phyloP scores from a whole-genome alignment of 2,329 filamentous ascomycete genomes.

The Zopfia rhizophila region DNA sequence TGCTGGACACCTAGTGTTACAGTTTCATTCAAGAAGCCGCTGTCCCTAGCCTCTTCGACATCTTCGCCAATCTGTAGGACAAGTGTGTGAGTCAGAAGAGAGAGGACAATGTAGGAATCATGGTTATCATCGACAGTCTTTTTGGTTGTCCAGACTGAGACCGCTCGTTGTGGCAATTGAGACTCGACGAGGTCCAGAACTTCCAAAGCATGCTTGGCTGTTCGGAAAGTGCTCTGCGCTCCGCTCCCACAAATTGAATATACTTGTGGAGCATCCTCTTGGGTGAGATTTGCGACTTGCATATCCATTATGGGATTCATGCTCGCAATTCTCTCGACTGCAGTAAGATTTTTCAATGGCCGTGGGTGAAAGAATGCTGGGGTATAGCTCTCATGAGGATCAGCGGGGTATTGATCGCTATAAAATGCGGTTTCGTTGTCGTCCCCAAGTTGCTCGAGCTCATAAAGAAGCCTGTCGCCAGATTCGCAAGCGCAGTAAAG shows the following conservation, averaged over 20 bases:
- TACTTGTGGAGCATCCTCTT: conserved; percentile 95
- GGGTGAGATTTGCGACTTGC: conserved; percentile 88
- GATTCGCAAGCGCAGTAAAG: conserved; percentile 92
- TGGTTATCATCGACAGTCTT: conserved; percentile 82
- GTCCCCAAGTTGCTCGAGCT: conserved; percentile 96
- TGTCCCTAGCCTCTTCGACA: conserved; percentile 94
- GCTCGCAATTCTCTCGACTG: conserved; percentile 85
- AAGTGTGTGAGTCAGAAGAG: conserved; percentile 87
- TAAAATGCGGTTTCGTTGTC: conserved; percentile 88
- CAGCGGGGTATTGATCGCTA: conserved; percentile 83
- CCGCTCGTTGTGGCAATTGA: conserved; percentile 86
- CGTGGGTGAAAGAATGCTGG: conserved; percentile 89
- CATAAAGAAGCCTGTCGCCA: conserved; percentile 94
- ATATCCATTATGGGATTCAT: conserved; percentile 93
- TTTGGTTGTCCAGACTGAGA: conserved; percentile 95
- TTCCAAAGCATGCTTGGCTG: conserved; percentile 89
- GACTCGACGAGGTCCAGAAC: conserved; percentile 97
- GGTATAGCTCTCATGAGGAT: conserved; percentile 75
- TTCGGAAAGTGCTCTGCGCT: conserved; percentile 88
- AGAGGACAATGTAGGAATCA: conserved; percentile 95
- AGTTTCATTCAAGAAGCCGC: conserved; percentile 88
- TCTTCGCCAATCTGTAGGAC: conserved; percentile 96
- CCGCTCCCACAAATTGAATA: conserved; percentile 92
- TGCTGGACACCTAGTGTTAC: conserved; percentile 93
- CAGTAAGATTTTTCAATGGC: conserved; percentile 79